Conservation (phyloP, 2,329 filamentous ascomycete species). For the Mycosphaerella sp. region DNA sequence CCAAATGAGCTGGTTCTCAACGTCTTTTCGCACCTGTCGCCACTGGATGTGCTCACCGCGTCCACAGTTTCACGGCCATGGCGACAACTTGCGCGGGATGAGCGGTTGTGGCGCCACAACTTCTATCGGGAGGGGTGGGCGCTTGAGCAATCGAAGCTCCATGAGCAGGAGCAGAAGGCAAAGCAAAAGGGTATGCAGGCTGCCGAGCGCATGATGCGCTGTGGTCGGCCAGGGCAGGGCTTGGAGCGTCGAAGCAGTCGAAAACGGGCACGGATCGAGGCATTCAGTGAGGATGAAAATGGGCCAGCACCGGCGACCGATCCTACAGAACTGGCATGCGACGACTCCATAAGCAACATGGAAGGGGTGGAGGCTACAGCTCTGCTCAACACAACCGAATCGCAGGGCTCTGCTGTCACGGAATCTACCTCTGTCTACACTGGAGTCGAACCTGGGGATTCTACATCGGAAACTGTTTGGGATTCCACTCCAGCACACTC, state of each 20-base stretch:
- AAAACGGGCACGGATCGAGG: slow-evolving; percentile 30
- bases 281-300: slow-evolving; percentile 30
- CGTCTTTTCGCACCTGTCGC: slow-evolving; percentile 79
- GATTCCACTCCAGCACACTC: background rate
- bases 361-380: slow-evolving; percentile 18
- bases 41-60: slow-evolving; percentile 69
- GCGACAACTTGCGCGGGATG: slow-evolving; percentile 74
- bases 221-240: slow-evolving; percentile 55
- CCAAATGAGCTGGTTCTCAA: slow-evolving; percentile 87
- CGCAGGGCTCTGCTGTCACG: background rate
- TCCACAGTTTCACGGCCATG: slow-evolving; percentile 74
- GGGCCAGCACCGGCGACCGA: background rate
- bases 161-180: slow-evolving; percentile 17
- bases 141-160: slow-evolving; percentile 28
- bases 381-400: background rate
- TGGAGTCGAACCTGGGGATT: background rate
- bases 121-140: slow-evolving; percentile 81
- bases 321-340: background rate
- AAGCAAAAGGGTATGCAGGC: slow-evolving; percentile 12
- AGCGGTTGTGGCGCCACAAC: slow-evolving; percentile 75
- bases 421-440: background rate
- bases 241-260: slow-evolving; percentile 24
- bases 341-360: slow-evolving; percentile 10
- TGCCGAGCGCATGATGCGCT: slow-evolving; percentile 42
- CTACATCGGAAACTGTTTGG: background rate